These are phyloP conservation scores for Periconia macrospinosa DNA, from an alignment of 2,329 filamentous ascomycete genomes.

Conservation along the genomic window DNA sequence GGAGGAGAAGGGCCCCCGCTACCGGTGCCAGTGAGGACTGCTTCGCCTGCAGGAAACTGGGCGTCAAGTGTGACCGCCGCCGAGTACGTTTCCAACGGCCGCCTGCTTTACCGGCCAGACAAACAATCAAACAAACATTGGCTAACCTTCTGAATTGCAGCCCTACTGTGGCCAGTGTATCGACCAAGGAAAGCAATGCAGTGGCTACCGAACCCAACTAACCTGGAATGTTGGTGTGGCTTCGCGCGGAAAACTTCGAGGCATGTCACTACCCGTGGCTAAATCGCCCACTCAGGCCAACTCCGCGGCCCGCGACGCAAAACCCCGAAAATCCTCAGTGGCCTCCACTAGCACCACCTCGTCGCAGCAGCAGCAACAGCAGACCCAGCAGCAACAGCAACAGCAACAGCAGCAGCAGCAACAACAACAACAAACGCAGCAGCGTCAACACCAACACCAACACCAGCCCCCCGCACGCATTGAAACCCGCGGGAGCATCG, in stretches of 20 bases:
- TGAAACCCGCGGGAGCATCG: conserved; percentile 33
- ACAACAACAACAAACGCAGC: background rate
- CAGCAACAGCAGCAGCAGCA: background rate
- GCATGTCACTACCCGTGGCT: conserved; percentile 72
- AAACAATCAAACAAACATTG: background rate
- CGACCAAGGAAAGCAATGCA: conserved; percentile 88
- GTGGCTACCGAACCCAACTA: conserved; percentile 93
- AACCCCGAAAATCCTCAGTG: conserved; percentile 27
- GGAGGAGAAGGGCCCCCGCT: conserved; percentile 83
- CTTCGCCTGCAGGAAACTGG: conserved; percentile 86
- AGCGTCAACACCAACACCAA: background rate
- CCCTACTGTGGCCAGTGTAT: conserved; percentile 96
- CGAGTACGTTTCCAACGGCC: conserved; percentile 45
- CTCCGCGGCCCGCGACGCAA: conserved; percentile 26
- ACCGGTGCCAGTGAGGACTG: conserved; percentile 93
- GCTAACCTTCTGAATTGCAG: background rate
- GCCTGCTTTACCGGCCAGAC: background rate
- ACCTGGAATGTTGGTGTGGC: conserved; percentile 97
- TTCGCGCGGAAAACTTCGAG: conserved; percentile 90
- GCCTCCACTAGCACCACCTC: conserved; percentile 18
- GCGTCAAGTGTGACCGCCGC: conserved; percentile 83
- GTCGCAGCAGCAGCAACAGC: conserved; percentile 4
- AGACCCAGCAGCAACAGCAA: background rate
- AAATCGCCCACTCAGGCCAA: conserved; percentile 41
- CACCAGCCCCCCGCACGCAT: conserved; percentile 31